Evolutionary conservation across 129 eudicot genomes (phyloP), one percentile per base, ranked within the genome.

Genomic region (Saussurea involucrata): DNA sequence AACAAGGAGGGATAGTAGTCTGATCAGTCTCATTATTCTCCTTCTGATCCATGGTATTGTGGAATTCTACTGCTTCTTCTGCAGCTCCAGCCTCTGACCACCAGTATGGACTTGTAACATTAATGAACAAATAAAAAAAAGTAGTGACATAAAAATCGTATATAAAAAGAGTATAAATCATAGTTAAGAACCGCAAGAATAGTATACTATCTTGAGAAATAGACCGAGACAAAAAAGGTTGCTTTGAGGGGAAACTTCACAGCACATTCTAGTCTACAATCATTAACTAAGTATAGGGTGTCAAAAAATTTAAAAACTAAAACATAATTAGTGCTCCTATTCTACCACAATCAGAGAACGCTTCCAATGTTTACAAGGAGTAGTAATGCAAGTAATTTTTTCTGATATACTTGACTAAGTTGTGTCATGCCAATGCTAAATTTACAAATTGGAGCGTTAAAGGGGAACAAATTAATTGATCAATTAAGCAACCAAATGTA

Each of bases 1-100:
- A 92, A 78, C 99, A 95, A 69, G 97, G 85, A 61, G 99, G 97
- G 61, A 89, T 74, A 33, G 76, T 63, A 55, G 74, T 10, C 33
- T 8, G 24, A 27, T 72, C 83, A 42, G 66, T 86, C 75, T 44
- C 68, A 44, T 74, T 78, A 80, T 40, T 86, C 91, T 40, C 85
- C 79, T 69, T 83, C 87, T 80, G 92, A 83, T 85, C 87, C 90
- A 87, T 84, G 61, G 44, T 72, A 85, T 46, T 86, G 83, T 66
- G 83, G 78, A 83, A 78, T 80, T 75, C 90, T 86, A 82, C 78
- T 79, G 74, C 90, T 79, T 87, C 87, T 83, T 77, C 84, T 80
- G 67, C 42, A 82, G 69, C 80, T 90, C 92, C 91, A 80, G 83
- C 71, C 87, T 84, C 93, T 86, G 80, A 63, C 3, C 55, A 71